Base-by-base conservation (phyloP, 192 early-diverging fungal species). In the Gamsiella multidivaricata region DNA sequence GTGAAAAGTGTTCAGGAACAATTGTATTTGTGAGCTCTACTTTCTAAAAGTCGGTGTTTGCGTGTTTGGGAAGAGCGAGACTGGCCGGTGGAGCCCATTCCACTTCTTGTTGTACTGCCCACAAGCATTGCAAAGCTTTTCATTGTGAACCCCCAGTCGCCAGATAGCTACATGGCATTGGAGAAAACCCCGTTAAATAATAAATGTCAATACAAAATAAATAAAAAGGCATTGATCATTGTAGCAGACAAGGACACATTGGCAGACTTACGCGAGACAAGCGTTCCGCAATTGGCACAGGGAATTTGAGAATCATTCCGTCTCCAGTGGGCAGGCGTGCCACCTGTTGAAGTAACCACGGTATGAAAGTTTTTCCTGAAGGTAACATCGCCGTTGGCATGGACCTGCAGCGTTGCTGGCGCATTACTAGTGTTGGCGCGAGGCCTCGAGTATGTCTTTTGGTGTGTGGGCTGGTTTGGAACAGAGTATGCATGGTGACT, bases 81-180 rank as follows among this genome's bases (percentile, higher is more conserved):
- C 61, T 1, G 70, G 62, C 7, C 70, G 61, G 20, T 59, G 70
- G 54, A 65, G 59, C 1, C 73, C 73, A n/a, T 76, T 76, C 64
- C 58, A 76, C 36, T 76, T 76, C 25, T 76, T 76, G 59, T 76
- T 76, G 50, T 68, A 62, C 28, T 76, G 73, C 22, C 73, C 73
- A 33, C 73, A 76, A 14, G 65, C 58, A 57, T 76, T 76, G 46
- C 73, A 76, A 26, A 76, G 23, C 29, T 76, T 76, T 50, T 76
- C 73, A 32, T 76, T 76, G 17, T 57, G 57, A 3, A 42, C 64
- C 14, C 73, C 73, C 29, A 68, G 45, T n/a, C 73, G 58, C 73
- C 73, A 76, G 29, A 76, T 68, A 33, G 73, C 73, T 76, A 68
- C 37, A 39, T 39, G 37, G 5, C 37, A 39, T 20, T 12, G 3